These are phyloP conservation scores for Populus hybrid DNA, from an alignment of 441 rosid genomes.

Conservation along the genomic window DNA sequence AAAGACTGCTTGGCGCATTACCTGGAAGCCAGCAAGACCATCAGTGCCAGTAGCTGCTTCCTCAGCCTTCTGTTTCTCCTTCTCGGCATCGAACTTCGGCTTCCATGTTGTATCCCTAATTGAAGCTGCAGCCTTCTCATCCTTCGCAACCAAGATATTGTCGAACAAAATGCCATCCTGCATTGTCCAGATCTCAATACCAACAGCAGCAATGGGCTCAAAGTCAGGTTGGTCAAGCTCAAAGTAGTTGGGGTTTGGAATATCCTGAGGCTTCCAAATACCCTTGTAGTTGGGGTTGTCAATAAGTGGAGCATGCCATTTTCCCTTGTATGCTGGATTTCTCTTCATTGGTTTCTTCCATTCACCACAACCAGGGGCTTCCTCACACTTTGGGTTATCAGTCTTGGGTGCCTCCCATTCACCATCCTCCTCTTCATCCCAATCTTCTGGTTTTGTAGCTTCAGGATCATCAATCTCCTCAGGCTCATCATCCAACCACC, in stretches of 20 bases:
- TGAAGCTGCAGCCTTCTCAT: slow-evolving; percentile 66
- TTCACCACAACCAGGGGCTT: slow-evolving; percentile 91
- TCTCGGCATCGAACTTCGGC: slow-evolving; percentile 72
- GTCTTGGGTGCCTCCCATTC: slow-evolving; percentile 93
- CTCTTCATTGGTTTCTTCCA: slow-evolving; percentile 90
- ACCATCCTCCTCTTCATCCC: slow-evolving; percentile 99
- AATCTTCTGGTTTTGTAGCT: slow-evolving; percentile 92
- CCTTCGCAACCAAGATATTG: slow-evolving; percentile 72
- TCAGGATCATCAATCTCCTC: slow-evolving; percentile 96
- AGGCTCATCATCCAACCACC: slow-evolving; percentile 95
- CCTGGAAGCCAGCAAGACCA: slow-evolving; percentile 68
- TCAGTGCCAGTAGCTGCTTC: slow-evolving; percentile 55
- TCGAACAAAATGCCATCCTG: slow-evolving; percentile 94
- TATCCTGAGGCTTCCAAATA: slow-evolving; percentile 85
- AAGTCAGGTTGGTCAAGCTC: slow-evolving; percentile 78
- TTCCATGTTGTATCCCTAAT: slow-evolving; percentile 65
- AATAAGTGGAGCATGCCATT: slow-evolving; percentile 88
- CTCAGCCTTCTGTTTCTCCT: slow-evolving; percentile 74
- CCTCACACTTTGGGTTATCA: slow-evolving; percentile 82
- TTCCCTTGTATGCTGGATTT: slow-evolving; percentile 95
- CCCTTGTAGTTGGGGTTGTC: slow-evolving; percentile 96
- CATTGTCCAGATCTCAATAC: slow-evolving; percentile 99
- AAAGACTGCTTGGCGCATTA: slow-evolving; percentile 21
- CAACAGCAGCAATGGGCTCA: slow-evolving; percentile 89
- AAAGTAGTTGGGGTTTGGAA: slow-evolving; percentile 83